These are phyloP conservation scores for Diutina scorzettiae DNA, from an alignment of 1,139 yeast species.

Conservation along the genomic window DNA sequence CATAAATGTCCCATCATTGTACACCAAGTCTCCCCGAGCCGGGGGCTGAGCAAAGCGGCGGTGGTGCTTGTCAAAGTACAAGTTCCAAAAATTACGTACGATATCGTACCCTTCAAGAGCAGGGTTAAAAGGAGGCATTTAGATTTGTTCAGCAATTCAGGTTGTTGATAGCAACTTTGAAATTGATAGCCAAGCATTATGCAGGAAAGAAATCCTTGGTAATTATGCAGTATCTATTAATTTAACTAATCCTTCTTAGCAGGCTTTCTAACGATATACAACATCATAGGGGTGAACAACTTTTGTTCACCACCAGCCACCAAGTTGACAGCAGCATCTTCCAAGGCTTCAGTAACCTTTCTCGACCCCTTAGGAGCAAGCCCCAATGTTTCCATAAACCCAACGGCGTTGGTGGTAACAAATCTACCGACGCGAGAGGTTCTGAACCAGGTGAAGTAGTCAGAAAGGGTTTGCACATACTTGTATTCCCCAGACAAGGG, in stretches of 20 bases:
- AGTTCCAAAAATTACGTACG: conserved; percentile 31
- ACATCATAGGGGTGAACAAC: conserved; percentile 94
- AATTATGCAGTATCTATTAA: too few species aligned
- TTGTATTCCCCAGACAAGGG: conserved; percentile 93
- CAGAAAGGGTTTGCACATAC: conserved; percentile 69
- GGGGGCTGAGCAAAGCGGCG: conserved; percentile 32
- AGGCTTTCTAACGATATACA: conserved; percentile 80
- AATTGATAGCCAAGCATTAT: neutral
- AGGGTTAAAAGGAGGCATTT: conserved; percentile 16
- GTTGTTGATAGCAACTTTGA: neutral
- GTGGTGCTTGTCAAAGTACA: conserved; percentile 30
- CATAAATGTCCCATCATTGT: conserved; percentile 43
- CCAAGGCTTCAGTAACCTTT: conserved; percentile 85
- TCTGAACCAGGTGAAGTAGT: conserved; percentile 77
- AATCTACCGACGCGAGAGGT: conserved; percentile 80
- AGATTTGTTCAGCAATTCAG: neutral
- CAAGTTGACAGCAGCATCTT: conserved; percentile 92
- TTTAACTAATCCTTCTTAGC: neutral
- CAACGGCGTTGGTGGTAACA: conserved; percentile 71
- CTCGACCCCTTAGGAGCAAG: conserved; percentile 90
- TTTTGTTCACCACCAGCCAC: conserved; percentile 87
- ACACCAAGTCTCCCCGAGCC: conserved; percentile 33
- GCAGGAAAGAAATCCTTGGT: too few species aligned
- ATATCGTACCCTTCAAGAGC: conserved; percentile 41
- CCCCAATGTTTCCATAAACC: conserved; percentile 70